Conservation (phyloP, 1,284 basidiomycete species). For the Pseudozyma thailandica region DNA sequence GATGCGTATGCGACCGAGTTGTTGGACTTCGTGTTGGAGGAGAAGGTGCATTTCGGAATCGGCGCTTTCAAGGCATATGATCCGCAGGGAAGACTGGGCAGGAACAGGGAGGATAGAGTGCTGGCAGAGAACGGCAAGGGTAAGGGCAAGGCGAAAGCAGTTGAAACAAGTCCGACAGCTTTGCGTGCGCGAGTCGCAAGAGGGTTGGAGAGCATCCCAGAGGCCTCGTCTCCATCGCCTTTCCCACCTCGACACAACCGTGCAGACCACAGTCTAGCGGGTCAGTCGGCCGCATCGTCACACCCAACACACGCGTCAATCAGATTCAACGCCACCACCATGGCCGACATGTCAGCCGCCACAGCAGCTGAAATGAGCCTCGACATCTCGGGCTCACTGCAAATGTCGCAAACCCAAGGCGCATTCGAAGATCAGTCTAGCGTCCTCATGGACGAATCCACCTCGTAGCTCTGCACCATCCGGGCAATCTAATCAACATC, state of each 20-base stretch:
- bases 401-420: neutral
- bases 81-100: slow-evolving; percentile 8
- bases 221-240: slow-evolving; percentile 11
- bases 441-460: slow-evolving; percentile 42
- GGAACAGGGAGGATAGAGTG: no score
- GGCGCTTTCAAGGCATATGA: slow-evolving; percentile 21
- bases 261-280: neutral
- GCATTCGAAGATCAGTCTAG: slow-evolving; percentile 21
- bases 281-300: slow-evolving; percentile 9
- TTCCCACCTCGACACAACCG: neutral
- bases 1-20: slow-evolving; percentile 52
- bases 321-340: neutral
- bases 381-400: slow-evolving; percentile 12
- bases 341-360: slow-evolving; percentile 5
- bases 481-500: neutral
- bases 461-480: slow-evolving; percentile 6
- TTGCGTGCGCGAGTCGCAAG: no score
- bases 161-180: no score
- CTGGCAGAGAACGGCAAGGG: no score
- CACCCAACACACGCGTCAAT: slow-evolving; percentile 2
- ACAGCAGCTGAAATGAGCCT: slow-evolving; percentile 42
- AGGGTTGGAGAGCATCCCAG: neutral
- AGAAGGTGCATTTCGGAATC: slow-evolving; percentile 42
- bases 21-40: slow-evolving; percentile 53
- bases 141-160: neutral